Conservation (phyloP, 108 stramenopile species). For the Fistulifera pelliculosa region DNA sequence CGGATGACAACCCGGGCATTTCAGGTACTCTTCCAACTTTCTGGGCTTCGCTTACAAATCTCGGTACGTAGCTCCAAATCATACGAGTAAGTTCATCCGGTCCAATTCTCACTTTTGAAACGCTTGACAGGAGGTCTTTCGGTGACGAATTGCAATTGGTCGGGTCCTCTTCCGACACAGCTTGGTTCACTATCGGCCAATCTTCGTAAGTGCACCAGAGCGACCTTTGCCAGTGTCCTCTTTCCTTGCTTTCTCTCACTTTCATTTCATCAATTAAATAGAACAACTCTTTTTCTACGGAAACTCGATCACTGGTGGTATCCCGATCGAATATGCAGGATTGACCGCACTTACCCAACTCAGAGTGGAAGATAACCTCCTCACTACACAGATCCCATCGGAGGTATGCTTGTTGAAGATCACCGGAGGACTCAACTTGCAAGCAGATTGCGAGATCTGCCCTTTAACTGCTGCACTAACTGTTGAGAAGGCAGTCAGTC, state of each 20-base stretch:
- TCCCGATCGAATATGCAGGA: neutral
- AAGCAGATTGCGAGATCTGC: slow-evolving; percentile 5
- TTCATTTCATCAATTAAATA: too few relatives aligned
- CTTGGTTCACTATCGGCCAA: neutral
- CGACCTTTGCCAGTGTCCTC: too few relatives aligned
- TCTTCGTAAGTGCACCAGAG: too few relatives aligned
- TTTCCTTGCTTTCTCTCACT: too few relatives aligned
- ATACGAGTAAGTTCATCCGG: too few relatives aligned
- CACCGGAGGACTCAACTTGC: neutral
- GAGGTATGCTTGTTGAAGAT: neutral
- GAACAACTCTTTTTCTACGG: slow-evolving; percentile 5
- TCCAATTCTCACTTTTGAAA: too few relatives aligned
- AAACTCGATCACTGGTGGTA: neutral
- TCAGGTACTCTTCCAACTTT: slow-evolving; percentile 2
- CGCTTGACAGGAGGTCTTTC: neutral
- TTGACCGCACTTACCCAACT: neutral
- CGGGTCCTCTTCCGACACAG: neutral
- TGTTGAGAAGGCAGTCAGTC: too few relatives aligned
- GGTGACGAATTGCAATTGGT: neutral
- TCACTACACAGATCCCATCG: slow-evolving; percentile 1
- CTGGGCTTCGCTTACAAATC: neutral
- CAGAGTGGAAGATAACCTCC: neutral
- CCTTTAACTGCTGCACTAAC: neutral
- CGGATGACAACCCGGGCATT: neutral
- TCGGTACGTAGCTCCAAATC: neutral